Percentiles rank a stretch among this genome's conserved stretches.
Evolutionary conservation across 163 green algal species (phyloP).

Genomic region (Smithsoniella earleae): DNA sequence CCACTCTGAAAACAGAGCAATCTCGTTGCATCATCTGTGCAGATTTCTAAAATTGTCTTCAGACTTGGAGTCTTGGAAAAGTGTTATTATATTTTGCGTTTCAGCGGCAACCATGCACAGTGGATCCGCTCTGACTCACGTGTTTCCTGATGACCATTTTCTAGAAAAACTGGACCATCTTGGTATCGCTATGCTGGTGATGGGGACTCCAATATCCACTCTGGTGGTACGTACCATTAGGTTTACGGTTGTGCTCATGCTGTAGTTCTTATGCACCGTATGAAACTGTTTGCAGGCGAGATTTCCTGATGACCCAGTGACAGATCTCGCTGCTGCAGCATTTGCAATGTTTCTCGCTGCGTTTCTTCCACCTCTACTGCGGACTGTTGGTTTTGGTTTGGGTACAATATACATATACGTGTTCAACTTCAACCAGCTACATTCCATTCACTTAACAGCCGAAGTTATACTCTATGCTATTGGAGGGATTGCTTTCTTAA

Average conservation of each 20-base stretch:
- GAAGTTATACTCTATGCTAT: constrained; percentile 51
- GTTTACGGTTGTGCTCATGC: background rate
- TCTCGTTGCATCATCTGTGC: too few species aligned
- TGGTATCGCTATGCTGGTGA: constrained; percentile 67
- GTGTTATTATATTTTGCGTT: constrained; percentile 48
- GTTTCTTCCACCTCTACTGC: constrained; percentile 51
- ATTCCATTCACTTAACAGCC: constrained; percentile 35
- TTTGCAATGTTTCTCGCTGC: constrained; percentile 46
- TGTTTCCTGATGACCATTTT: constrained; percentile 63
- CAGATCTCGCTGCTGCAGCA: constrained; percentile 28
- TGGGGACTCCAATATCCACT: constrained; percentile 62
- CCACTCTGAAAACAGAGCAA: too few species aligned
- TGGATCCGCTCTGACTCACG: constrained; percentile 61
- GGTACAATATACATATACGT: constrained; percentile 38
- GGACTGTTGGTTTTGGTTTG: constrained; percentile 54
- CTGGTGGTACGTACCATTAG: constrained; percentile 42
- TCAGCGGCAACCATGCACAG: constrained; percentile 61
- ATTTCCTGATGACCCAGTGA: constrained; percentile 37
- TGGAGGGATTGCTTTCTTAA: constrained; percentile 46
- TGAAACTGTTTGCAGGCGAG: constrained; percentile 38
- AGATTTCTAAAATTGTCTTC: background rate
- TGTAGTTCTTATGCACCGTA: constrained; percentile 4
- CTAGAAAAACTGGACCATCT: constrained; percentile 78
- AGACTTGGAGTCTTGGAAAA: background rate
- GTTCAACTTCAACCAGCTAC: constrained; percentile 38